Base-by-base conservation (phyloP, 768 basidiomycete species). In the Holtermanniella nyarrowii region DNA sequence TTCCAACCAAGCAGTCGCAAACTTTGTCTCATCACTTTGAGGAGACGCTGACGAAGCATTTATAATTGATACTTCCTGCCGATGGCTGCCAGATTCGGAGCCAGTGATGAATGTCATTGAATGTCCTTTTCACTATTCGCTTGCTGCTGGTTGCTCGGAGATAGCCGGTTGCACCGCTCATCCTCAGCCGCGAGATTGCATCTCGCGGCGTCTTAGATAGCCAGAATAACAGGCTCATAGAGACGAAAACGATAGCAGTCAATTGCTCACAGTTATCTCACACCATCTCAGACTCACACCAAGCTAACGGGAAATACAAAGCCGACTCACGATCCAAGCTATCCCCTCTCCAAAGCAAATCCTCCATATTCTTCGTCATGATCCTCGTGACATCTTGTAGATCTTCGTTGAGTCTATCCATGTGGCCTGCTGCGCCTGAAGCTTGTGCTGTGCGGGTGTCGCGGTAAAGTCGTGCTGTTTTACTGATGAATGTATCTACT, bases 341-440 rank as follows among this genome's bases (percentile, higher is more conserved):
- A 71, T 99, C 95, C 23, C 95, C 95, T 70, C 95, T 78, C 95
- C 93, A 97, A 45, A 99, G 74, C 47, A 99, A 75, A 72, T 99
- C 95, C 73, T 99, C 95, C 93, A 99, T 99, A 67, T 99, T 97
- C 77, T 99, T 97, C 7, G 95, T 97, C 95, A 99, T 97, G 73
- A 99, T 97, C 58, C 88, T 78, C 45, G 95, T 96, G 54, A 99
- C 95, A 66, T 99, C 95, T 68, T 95, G 89, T 31, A 99, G 76
- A 59, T 99, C 93, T 63, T 89, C 90, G 65, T 97, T 97, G 43
- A 99, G 76, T 72, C 78, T 84, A 70, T 90, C 88, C 50, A 99
- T 71, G 49, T 80, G 79, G 39, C 62, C 65, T 2, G 57, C 21
- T 0, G 50, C 31, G 42, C 57, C 55, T 2, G 50, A 49, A 4